Conservation (phyloP, 164 flowering plant species). For the Magnolia changhungtana region DNA sequence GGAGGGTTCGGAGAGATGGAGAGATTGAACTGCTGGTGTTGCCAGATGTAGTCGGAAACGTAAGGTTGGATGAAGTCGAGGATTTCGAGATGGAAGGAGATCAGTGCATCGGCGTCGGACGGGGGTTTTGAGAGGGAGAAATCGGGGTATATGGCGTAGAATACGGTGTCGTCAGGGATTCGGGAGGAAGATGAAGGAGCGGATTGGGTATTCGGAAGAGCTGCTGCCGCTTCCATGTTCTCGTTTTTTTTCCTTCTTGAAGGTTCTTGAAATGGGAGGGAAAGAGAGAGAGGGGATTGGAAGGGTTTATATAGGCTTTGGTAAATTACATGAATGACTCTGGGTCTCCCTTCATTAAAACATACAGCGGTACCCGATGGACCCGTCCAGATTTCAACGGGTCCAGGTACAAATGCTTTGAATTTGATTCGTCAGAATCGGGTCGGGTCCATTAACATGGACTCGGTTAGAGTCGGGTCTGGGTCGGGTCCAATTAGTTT, state of each 20-base stretch:
- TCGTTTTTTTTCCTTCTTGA: background rate
- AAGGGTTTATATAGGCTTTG: background rate
- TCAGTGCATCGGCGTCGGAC: slow-evolving; percentile 29
- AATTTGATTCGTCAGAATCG: too few species aligned
- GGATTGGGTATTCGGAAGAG: background rate
- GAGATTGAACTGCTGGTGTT: slow-evolving; percentile 80
- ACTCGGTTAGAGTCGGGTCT: too few species aligned
- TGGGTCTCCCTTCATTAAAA: too few species aligned
- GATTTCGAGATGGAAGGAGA: slow-evolving; percentile 65
- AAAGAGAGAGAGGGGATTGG: background rate
- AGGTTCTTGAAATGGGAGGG: background rate
- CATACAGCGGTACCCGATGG: too few species aligned
- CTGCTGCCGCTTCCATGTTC: background rate
- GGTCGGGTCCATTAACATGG: too few species aligned
- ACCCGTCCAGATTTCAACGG: too few species aligned
- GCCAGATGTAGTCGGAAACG: slow-evolving; percentile 70
- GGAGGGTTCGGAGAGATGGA: slow-evolving; percentile 25
- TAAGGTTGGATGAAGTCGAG: slow-evolving; percentile 44
- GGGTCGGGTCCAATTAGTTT: too few species aligned
- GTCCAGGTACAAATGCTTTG: too few species aligned
- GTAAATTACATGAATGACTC: background rate
- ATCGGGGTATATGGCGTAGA: slow-evolving; percentile 68
- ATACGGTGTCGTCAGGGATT: slow-evolving; percentile 72
- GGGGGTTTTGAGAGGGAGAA: slow-evolving; percentile 22
- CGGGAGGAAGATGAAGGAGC: slow-evolving; percentile 7